Evolutionary conservation across 1,139 yeast species (phyloP).

Genomic region (Zygosaccharomyces pseudobailii): DNA sequence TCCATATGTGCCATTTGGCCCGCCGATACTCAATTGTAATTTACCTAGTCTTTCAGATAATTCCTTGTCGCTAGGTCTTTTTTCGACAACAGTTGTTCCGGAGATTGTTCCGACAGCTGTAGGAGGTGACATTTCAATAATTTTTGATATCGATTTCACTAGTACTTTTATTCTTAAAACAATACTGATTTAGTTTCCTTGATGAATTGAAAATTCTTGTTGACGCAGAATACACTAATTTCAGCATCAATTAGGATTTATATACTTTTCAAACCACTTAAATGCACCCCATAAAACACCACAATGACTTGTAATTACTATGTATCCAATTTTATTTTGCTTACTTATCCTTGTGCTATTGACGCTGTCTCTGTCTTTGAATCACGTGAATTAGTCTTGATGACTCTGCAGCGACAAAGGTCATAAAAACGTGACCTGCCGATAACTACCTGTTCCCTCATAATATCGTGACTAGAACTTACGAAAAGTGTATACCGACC

Average conservation of each 20-base stretch:
- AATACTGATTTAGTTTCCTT: not conserved
- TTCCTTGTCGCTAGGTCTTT: not conserved
- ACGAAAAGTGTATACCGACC: conserved; percentile 95
- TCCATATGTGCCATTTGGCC: conserved; percentile 6
- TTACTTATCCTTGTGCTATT: not conserved
- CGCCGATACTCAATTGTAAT: conserved; percentile 3
- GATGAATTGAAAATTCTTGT: not conserved
- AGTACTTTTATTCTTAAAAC: too few relatives aligned
- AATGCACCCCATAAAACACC: not conserved
- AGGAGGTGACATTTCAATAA: not conserved
- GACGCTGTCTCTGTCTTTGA: not conserved
- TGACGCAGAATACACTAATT: not conserved
- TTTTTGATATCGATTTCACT: not conserved
- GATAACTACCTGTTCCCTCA: not conserved
- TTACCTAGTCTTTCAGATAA: conserved; percentile 7
- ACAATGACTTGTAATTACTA: conserved; percentile 1
- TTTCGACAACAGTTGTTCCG: not conserved
- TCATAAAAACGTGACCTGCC: not conserved
- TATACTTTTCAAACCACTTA: not conserved
- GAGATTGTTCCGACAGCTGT: conserved; percentile 4
- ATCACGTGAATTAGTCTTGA: not conserved
- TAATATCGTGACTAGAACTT: conserved; percentile 13
- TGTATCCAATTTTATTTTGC: not conserved
- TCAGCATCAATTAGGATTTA: not conserved
- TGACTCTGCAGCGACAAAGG: not conserved